These are phyloP conservation scores for Colletotrichum shisoi DNA, from an alignment of 2,329 filamentous ascomycete species.

Conservation along the genomic window DNA sequence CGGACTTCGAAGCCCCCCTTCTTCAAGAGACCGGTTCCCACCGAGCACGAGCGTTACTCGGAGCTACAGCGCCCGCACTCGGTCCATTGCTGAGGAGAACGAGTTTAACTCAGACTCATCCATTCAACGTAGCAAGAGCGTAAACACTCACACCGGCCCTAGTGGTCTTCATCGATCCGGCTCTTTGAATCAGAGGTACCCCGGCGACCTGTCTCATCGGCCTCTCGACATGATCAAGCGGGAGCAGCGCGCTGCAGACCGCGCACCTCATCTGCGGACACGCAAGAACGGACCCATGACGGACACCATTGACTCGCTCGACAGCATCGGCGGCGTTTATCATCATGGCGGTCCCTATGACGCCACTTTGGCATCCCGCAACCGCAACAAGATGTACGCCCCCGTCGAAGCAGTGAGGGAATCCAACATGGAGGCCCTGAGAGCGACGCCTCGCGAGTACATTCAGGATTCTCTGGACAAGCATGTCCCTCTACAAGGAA, in stretches of 20 bases:
- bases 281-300: constrained; percentile 71
- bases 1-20: constrained; percentile 45
- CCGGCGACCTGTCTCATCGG: constrained; percentile 69
- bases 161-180: constrained; percentile 41
- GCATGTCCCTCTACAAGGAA: constrained; percentile 83
- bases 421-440: constrained; percentile 78
- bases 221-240: constrained; percentile 72
- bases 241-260: constrained; percentile 71
- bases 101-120: not conserved
- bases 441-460: constrained; percentile 80
- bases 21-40: constrained; percentile 37
- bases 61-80: constrained; percentile 42
- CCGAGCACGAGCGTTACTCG: constrained; percentile 48
- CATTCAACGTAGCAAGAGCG: constrained; percentile 35
- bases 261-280: constrained; percentile 71
- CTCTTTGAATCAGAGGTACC: constrained; percentile 67
- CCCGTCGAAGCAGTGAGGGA: constrained; percentile 79
- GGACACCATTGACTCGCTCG: constrained; percentile 83
- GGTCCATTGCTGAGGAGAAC: constrained; percentile 21
- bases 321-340: constrained; percentile 72
- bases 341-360: constrained; percentile 94
- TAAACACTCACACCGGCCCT: constrained; percentile 26
- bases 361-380: constrained; percentile 77
- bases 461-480: constrained; percentile 75
- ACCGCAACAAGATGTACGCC: constrained; percentile 67